A percentile compares a stretch with the other conserved stretches of the same genome.
Evolutionary conservation across 345 rosid genomes (phyloP).

Genomic region (Populus nigra): DNA sequence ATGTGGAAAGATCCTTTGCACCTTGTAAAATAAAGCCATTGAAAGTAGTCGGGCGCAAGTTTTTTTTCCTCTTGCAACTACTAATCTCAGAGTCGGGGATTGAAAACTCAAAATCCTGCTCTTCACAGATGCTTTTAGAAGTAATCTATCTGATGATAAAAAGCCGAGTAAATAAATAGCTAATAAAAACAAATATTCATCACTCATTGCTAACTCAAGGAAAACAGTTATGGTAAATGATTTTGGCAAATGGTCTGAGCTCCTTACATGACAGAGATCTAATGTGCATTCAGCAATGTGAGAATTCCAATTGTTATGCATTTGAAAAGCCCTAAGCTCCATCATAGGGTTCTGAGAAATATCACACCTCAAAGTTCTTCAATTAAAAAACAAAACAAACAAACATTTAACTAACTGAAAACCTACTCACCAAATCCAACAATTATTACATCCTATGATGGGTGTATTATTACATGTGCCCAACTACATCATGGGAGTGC

Average conservation of each 20-base stretch:
- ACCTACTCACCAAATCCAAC: constrained; percentile 15
- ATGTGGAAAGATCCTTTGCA: neutral
- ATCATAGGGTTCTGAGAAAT: neutral
- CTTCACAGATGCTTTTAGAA: no score
- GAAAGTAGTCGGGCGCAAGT: neutral
- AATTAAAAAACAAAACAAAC: neutral
- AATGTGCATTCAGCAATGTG: neutral
- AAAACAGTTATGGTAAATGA: neutral
- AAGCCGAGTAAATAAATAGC: neutral
- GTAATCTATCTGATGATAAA: no score
- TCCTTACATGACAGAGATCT: neutral
- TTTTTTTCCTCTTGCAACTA: neutral
- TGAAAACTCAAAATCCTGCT: neutral
- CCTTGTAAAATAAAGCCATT: neutral
- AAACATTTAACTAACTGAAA: constrained; percentile 6
- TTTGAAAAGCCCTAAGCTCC: neutral
- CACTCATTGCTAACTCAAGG: neutral
- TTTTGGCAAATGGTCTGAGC: neutral
- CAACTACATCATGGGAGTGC: neutral
- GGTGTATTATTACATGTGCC: constrained; percentile 18
- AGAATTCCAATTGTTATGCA: neutral
- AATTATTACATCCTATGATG: neutral
- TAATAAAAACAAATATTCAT: neutral
- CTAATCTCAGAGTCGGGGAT: neutral
- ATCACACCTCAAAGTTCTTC: constrained; percentile 15